Conservation (phyloP, 768 basidiomycete genomes). For the Pleurotus tuber-regium region DNA sequence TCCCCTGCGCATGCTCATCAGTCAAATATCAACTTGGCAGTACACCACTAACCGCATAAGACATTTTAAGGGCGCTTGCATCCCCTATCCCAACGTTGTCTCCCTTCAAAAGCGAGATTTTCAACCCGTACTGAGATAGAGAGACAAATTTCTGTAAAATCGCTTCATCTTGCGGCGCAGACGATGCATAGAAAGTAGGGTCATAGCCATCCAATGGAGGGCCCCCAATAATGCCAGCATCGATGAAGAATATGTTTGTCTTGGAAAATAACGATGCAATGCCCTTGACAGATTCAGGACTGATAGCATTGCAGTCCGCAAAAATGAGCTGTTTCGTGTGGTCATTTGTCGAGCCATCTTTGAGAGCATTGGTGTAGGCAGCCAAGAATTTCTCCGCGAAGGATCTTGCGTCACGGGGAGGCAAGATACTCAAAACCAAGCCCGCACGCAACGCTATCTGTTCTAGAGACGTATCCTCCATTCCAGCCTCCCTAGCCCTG, state of each 20-base stretch:
- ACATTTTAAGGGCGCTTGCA: slow-evolving; percentile 65
- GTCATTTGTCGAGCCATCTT: slow-evolving; percentile 9
- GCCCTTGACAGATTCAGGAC: slow-evolving; percentile 43
- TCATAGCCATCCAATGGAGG: slow-evolving; percentile 47
- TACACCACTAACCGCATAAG: slow-evolving; percentile 48
- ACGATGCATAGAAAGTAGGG: slow-evolving; percentile 57
- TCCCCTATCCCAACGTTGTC: slow-evolving; percentile 50
- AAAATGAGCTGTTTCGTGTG: slow-evolving; percentile 31
- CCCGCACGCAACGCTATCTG: slow-evolving; percentile 31
- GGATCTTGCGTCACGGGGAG: slow-evolving; percentile 49
- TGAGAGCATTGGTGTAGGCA: slow-evolving; percentile 20
- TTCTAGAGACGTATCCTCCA: slow-evolving; percentile 32
- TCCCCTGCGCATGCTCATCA: slow-evolving; percentile 35
- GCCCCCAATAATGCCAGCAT: slow-evolving; percentile 56
- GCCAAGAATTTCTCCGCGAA: slow-evolving; percentile 39
- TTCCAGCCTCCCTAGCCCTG: slow-evolving; percentile 50
- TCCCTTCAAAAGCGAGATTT: slow-evolving; percentile 41
- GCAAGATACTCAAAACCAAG: slow-evolving; percentile 57
- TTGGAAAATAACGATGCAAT: slow-evolving; percentile 43
- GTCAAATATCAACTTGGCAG: background rate
- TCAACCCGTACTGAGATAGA: slow-evolving; percentile 43
- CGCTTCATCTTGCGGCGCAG: slow-evolving; percentile 32
- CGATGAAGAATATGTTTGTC: slow-evolving; percentile 42
- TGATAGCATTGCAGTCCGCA: slow-evolving; percentile 60
- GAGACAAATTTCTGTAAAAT: slow-evolving; percentile 34